A percentile compares a stretch with the other conserved stretches of the same genome.
Conservation (phyloP, 306 rosid genomes). For the Styphnolobium japonicum region DNA sequence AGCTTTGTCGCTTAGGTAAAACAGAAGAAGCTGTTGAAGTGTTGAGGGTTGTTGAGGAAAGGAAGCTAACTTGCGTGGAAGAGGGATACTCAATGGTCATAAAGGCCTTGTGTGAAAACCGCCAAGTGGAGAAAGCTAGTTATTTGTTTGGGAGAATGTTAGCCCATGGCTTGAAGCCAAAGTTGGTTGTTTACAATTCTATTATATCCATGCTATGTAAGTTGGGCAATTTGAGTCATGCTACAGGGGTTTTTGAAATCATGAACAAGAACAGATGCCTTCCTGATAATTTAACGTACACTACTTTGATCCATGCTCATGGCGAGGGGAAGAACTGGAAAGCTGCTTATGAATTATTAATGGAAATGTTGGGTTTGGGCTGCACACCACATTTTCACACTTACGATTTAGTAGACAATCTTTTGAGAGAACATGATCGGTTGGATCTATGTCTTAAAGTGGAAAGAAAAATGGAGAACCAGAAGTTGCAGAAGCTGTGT, state of each 20-base stretch:
- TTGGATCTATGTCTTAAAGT: constrained; percentile 46
- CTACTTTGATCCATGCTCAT: constrained; percentile 59
- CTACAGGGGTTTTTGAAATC: constrained; percentile 49
- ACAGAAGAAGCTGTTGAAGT: constrained; percentile 50
- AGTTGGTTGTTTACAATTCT: constrained; percentile 55
- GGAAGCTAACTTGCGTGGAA: constrained; percentile 46
- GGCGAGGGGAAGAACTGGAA: constrained; percentile 54
- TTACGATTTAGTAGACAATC: constrained; percentile 42
- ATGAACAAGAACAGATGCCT: constrained; percentile 65
- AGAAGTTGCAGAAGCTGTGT: constrained; percentile 57
- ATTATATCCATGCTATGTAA: constrained; percentile 64
- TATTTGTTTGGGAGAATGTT: constrained; percentile 58
- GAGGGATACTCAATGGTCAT: constrained; percentile 57
- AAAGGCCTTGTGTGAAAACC: constrained; percentile 48
- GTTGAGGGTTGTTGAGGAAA: constrained; percentile 51
- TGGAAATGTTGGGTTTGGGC: constrained; percentile 63
- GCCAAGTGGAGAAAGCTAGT: constrained; percentile 42
- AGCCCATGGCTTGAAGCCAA: constrained; percentile 49
- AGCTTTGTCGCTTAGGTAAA: constrained; percentile 62
- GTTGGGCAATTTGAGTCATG: constrained; percentile 52
- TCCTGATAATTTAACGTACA: constrained; percentile 60
- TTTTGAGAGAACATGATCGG: constrained; percentile 53
- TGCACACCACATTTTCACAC: constrained; percentile 55
- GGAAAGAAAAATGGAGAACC: constrained; percentile 58
- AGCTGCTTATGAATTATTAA: constrained; percentile 43